These are phyloP conservation scores for Boletus rubropictus DNA, from an alignment of 768 basidiomycete genomes.

Conservation along the genomic window DNA sequence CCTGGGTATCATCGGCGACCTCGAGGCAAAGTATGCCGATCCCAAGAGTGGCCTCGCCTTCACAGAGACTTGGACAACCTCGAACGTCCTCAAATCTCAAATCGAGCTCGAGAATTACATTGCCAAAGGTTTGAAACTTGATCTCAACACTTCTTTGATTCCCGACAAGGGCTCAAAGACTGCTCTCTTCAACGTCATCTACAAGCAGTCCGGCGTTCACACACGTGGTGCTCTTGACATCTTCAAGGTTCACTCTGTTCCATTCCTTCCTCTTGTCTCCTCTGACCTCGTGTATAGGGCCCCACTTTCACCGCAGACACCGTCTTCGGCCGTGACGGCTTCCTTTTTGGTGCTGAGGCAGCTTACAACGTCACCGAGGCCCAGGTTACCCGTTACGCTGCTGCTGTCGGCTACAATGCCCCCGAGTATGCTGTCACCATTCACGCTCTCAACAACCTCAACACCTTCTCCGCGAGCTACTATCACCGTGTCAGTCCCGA, in stretches of 20 bases:
- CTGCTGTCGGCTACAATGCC: conserved; percentile 91
- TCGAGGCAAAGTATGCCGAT: conserved; percentile 94
- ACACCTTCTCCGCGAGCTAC: conserved; percentile 91
- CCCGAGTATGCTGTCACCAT: conserved; percentile 93
- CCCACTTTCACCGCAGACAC: conserved; percentile 96
- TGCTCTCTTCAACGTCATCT: conserved; percentile 75
- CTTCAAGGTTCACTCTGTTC: conserved; percentile 67
- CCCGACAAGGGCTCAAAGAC: conserved; percentile 86
- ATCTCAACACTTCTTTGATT: conserved; percentile 73
- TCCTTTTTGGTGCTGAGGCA: conserved; percentile 94
- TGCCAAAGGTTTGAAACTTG: conserved; percentile 96
- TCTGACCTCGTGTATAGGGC: conserved; percentile 49
- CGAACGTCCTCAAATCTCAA: conserved; percentile 86
- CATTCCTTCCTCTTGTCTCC: background rate
- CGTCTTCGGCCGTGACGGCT: conserved; percentile 92
- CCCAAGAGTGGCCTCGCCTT: conserved; percentile 87
- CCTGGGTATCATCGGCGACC: conserved; percentile 72
- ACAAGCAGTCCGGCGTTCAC: conserved; percentile 97
- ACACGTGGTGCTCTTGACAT: conserved; percentile 85
- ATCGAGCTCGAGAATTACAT: conserved; percentile 96
- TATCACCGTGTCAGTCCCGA: conserved; percentile 93
- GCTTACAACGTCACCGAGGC: conserved; percentile 96
- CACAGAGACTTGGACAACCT: conserved; percentile 94
- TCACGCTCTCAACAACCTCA: conserved; percentile 92
- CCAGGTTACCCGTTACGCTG: conserved; percentile 84